Conservation (phyloP, 805 yeast species). For the Scheffersomyces ergatensis region DNA sequence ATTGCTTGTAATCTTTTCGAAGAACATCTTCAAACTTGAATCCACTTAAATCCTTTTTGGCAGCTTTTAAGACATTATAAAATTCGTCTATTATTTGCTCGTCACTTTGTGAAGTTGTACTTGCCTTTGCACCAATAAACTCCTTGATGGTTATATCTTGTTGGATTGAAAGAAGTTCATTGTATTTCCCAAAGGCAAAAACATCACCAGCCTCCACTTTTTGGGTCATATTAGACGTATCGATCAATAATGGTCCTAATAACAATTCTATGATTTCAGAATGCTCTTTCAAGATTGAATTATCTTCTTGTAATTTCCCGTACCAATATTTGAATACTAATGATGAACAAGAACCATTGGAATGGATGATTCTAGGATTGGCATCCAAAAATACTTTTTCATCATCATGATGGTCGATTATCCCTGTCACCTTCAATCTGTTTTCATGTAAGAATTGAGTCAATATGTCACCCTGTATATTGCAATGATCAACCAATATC, state of each 20-base stretch:
- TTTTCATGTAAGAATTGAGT: conserved; percentile 21
- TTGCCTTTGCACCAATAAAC: neutral
- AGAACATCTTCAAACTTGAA: conserved; percentile 61
- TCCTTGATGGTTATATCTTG: neutral
- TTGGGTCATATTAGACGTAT: conserved; percentile 65
- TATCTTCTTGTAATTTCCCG: conserved; percentile 13
- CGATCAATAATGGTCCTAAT: conserved; percentile 70
- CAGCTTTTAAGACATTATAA: conserved; percentile 30
- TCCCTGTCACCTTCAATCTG: conserved; percentile 18
- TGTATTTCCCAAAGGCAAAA: conserved; percentile 41
- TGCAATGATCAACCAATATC: conserved; percentile 79
- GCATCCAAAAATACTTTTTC: conserved; percentile 49
- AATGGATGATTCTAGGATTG: conserved; percentile 58
- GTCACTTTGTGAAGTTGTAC: neutral
- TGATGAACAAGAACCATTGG: conserved; percentile 78
- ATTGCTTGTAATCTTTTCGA: conserved; percentile 82
- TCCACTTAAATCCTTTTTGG: conserved; percentile 64
- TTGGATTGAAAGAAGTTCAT: conserved; percentile 9
- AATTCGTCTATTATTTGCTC: conserved; percentile 6
- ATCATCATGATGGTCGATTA: conserved; percentile 90
- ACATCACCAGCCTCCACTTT: conserved; percentile 64
- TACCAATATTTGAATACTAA: conserved; percentile 67
- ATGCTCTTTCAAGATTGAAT: conserved; percentile 14
- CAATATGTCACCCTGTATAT: conserved; percentile 50
- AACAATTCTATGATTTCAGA: conserved; percentile 46